Evolutionary conservation across 225 moss, liverwort and hornwort genomes (phyloP).

Genomic region (Pseudisothecium myosuroides): DNA sequence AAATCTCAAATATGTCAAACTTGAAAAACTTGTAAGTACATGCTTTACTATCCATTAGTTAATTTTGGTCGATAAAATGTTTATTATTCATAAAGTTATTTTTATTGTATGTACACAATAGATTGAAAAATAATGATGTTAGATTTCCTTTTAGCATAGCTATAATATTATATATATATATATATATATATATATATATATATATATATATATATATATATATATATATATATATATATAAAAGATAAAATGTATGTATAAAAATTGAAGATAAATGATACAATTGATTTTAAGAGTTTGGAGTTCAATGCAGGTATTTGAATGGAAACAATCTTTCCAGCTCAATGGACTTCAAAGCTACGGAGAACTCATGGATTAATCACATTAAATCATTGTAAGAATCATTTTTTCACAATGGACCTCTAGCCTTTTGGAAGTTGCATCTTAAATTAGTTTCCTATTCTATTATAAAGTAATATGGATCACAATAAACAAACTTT

Average conservation of each 20-base stretch:
- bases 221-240: no score
- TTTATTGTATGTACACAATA: not conserved
- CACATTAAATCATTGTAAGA: not conserved
- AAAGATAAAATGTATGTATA: not conserved
- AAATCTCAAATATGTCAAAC: not conserved
- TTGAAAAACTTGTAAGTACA: not conserved
- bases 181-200: no score
- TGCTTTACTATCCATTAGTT: not conserved
- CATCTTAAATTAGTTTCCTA: not conserved
- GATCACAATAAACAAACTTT: no score
- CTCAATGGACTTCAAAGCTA: not conserved
- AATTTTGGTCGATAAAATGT: not conserved
- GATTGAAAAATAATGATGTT: not conserved
- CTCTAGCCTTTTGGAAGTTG: not conserved
- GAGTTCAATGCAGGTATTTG: not conserved
- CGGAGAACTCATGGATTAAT: not conserved
- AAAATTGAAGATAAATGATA: not conserved
- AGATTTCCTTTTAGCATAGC: not conserved
- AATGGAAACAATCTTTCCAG: not conserved
- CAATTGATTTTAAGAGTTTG: not conserved
- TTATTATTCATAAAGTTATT: not conserved
- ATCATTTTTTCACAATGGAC: not conserved
- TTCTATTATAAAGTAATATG: not conserved
- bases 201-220: no score
- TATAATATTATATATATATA: no score